Base-by-base conservation (phyloP, 345 rosid genomes). In the Bruguiera sexangula region DNA sequence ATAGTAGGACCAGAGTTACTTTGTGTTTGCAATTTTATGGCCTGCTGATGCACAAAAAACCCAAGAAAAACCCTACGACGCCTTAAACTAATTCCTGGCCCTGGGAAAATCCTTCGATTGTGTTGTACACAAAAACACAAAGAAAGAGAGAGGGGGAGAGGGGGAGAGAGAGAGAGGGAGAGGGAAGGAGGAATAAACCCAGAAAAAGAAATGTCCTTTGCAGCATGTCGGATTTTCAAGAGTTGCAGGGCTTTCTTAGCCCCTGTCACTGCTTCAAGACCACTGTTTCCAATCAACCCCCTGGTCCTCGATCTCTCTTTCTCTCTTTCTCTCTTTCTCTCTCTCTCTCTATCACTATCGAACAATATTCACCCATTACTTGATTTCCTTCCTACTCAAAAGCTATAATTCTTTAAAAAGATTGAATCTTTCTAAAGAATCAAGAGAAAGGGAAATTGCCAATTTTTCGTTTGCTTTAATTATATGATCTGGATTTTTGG, bases 161-260 rank as follows among this genome's bases (percentile, higher is more conserved):
- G 8, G 10, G 1, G 37, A 0, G 0, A 3, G 18, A 2, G 43
- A 34, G 7, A 6, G 39, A 36, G 39, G 6, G 29, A 36, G 39
- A 7, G 50, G 18, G 50, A 43, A 43, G 50, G 19, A 43, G 50
- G 50, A 43, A 43, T 15, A 43, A 43, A 11, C 50, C 19, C 5
- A 43, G 50, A 43, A 43, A 32, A 43, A 43, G 50, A 43, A 43
- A 43, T 43, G 50, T 43, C 50, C 18, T 43, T 43, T 43, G 50
- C 19, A 13, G 50, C 50, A 13, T 13, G 19, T 43, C 50, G 16
- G 29, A 22, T 55, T 55, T 26, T 55, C 30, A 55, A 22, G 16
- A 55, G 59, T 8, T 55, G 59, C 27, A 55, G 59, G 59, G 59
- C 59, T 55, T 26, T 55, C 16, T 22, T 55, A 55, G 59, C 59